phyloP scores from a whole-genome alignment of 768 basidiomycete genomes.

The Cystofilobasidium ferigula region DNA sequence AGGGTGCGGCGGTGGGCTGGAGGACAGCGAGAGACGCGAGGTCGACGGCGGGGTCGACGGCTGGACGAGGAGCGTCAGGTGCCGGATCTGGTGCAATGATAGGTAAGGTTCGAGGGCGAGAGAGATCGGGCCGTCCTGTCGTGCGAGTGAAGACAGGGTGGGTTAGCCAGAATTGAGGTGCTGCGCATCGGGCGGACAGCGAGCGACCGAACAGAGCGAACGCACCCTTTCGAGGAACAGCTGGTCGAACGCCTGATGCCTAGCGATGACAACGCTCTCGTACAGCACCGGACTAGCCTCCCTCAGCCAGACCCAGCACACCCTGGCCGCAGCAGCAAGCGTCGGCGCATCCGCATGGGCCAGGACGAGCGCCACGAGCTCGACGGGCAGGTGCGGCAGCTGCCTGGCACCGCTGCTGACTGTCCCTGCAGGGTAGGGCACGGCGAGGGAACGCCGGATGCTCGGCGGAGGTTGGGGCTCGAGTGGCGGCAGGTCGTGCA shows the following conservation, averaged over 20 bases:
- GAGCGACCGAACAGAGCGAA: background rate
- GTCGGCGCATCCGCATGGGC: background rate
- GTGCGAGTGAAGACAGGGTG: background rate
- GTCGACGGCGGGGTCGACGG: constrained; percentile 8
- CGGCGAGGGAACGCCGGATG: background rate
- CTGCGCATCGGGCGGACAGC: too few relatives aligned
- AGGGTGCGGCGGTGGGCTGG: background rate
- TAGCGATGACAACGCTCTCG: background rate
- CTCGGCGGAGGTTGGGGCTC: background rate
- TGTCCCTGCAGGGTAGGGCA: background rate
- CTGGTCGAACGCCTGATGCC: background rate
- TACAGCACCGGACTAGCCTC: background rate
- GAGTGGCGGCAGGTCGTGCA: background rate
- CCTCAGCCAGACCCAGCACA: background rate
- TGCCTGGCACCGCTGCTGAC: background rate
- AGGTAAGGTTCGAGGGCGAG: constrained; percentile 12
- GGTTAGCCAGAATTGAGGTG: too few relatives aligned
- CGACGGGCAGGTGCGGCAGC: background rate
- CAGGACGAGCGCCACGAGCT: background rate
- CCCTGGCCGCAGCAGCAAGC: background rate
- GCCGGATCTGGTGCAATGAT: constrained; percentile 7
- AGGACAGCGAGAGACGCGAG: background rate
- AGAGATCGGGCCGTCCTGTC: background rate
- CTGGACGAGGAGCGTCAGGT: constrained; percentile 12
- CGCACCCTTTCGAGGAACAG: background rate